These are phyloP conservation scores for Xylariaceae sp. DNA, from an alignment of 2,329 filamentous ascomycete species.

Conservation along the genomic window DNA sequence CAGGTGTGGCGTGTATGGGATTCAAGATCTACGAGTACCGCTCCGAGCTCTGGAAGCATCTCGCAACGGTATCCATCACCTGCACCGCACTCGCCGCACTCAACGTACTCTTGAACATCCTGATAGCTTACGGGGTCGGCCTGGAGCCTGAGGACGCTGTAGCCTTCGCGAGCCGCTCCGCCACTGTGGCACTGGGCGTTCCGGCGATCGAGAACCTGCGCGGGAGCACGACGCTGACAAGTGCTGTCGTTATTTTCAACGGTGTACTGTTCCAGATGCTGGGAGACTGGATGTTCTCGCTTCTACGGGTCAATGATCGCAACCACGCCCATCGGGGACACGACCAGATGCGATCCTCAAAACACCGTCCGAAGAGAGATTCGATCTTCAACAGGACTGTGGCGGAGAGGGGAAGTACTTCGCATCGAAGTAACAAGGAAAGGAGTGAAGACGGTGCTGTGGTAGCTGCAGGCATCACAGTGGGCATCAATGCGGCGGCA, in stretches of 20 bases:
- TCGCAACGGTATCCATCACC: constrained; percentile 24
- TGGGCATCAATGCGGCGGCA: constrained; percentile 55
- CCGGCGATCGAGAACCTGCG: constrained; percentile 26
- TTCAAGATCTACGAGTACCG: constrained; percentile 33
- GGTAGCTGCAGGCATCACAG: constrained; percentile 46
- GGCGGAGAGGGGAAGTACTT: constrained; percentile 5
- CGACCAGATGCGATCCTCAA: no score
- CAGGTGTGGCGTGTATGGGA: constrained; percentile 29
- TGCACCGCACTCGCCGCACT: constrained; percentile 21
- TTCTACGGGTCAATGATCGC: constrained; percentile 23
- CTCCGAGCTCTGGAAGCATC: constrained; percentile 25
- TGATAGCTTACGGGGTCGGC: constrained; percentile 23
- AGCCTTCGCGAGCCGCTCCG: constrained; percentile 29
- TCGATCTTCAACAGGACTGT: no score
- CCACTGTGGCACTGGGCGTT: constrained; percentile 29
- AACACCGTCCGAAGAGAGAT: no score
- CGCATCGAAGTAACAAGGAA: background rate
- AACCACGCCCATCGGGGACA: no score
- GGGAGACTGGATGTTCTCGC: constrained; percentile 25
- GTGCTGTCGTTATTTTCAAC: constrained; percentile 28
- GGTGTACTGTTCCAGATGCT: constrained; percentile 31
- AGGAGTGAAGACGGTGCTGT: constrained; percentile 25
- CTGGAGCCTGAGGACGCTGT: constrained; percentile 25
- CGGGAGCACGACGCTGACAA: constrained; percentile 29
- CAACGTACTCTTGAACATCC: constrained; percentile 27